Percentiles rank a stretch among this genome's conserved stretches.
Evolutionary conservation across 345 rosid species (phyloP).

Genomic region (Arabis alpina): DNA sequence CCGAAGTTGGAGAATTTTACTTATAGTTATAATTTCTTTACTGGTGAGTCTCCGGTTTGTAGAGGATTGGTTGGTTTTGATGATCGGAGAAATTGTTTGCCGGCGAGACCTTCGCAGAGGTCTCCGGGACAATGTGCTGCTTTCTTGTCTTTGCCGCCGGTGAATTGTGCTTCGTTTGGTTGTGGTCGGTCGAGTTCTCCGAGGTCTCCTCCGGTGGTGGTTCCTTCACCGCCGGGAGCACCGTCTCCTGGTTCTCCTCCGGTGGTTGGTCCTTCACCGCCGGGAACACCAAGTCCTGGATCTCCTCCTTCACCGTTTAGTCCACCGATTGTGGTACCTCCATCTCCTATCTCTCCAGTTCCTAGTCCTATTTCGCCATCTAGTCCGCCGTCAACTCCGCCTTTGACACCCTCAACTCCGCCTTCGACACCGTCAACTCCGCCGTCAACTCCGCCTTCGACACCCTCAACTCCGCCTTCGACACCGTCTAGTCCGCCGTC

Average conservation of each 20-base stretch:
- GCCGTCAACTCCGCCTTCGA: constrained; percentile 8
- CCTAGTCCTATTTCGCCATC: too few relatives aligned
- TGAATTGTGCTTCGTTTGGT: constrained; percentile 67
- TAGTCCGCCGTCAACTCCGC: too few relatives aligned
- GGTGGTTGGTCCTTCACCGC: constrained; percentile 68
- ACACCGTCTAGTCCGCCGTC: background rate
- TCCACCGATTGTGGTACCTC: constrained; percentile 13
- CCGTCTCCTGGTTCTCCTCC: constrained; percentile 54
- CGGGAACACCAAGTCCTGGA: constrained; percentile 51
- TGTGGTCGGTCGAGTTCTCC: constrained; percentile 72
- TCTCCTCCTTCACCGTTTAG: constrained; percentile 40
- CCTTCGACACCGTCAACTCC: constrained; percentile 35
- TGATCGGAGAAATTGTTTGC: constrained; percentile 69
- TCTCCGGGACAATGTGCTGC: constrained; percentile 64
- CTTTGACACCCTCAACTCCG: too few relatives aligned
- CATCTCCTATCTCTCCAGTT: too few relatives aligned
- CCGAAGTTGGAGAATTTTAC: constrained; percentile 73
- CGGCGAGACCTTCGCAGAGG: constrained; percentile 67
- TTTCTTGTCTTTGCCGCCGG: constrained; percentile 53
- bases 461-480: too few relatives aligned
- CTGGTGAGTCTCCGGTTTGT: constrained; percentile 75
- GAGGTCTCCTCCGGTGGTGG: constrained; percentile 57
- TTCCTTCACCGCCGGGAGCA: constrained; percentile 60
- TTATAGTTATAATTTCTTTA: constrained; percentile 71
- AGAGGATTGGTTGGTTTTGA: constrained; percentile 50